A percentile compares a stretch with the other conserved stretches of the same genome.
phyloP scores from a whole-genome alignment of 2,329 filamentous ascomycete species.

The Stachybotrys elegans region DNA sequence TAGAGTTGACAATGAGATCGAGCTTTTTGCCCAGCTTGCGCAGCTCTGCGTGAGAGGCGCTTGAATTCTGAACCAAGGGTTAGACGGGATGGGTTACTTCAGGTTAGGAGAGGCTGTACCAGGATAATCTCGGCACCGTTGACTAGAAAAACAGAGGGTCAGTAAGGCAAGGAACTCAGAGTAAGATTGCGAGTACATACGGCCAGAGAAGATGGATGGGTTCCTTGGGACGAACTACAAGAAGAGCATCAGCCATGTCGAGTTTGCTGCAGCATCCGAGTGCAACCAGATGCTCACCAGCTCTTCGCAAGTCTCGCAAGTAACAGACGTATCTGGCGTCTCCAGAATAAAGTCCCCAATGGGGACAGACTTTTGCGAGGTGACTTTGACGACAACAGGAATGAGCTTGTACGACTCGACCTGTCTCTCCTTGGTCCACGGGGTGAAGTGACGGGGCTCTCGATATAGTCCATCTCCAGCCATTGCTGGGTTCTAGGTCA shows the following conservation, averaged over 20 bases:
- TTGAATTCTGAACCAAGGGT: slow-evolving; percentile 63
- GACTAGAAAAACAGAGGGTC: too few species aligned
- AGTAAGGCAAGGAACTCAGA: too few species aligned
- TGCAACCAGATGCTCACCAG: too few species aligned
- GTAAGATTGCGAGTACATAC: too few species aligned
- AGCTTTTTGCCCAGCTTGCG: slow-evolving; percentile 61
- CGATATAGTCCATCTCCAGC: slow-evolving; percentile 31
- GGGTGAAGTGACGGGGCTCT: slow-evolving; percentile 31
- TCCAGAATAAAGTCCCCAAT: slow-evolving; percentile 33
- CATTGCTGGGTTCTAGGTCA: too few species aligned
- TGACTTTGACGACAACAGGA: slow-evolving; percentile 20
- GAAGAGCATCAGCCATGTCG: too few species aligned
- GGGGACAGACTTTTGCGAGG: slow-evolving; percentile 27
- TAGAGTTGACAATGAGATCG: slow-evolving; percentile 60
- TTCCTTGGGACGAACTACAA: too few species aligned
- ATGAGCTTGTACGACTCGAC: slow-evolving; percentile 30
- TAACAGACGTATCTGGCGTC: slow-evolving; percentile 28
- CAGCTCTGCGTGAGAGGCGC: slow-evolving; percentile 57
- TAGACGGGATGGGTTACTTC: slow-evolving; percentile 60
- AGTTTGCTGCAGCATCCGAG: too few species aligned
- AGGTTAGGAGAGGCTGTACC: too few species aligned
- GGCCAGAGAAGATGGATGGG: too few species aligned
- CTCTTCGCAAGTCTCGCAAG: slow-evolving; percentile 31
- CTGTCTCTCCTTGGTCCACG: slow-evolving; percentile 27
- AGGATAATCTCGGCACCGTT: too few species aligned